Evolutionary conservation across 2,329 filamentous ascomycete species (phyloP), one percentile per base, ranked within the genome.

Genomic region (Byssoonygena ceratinophila): DNA sequence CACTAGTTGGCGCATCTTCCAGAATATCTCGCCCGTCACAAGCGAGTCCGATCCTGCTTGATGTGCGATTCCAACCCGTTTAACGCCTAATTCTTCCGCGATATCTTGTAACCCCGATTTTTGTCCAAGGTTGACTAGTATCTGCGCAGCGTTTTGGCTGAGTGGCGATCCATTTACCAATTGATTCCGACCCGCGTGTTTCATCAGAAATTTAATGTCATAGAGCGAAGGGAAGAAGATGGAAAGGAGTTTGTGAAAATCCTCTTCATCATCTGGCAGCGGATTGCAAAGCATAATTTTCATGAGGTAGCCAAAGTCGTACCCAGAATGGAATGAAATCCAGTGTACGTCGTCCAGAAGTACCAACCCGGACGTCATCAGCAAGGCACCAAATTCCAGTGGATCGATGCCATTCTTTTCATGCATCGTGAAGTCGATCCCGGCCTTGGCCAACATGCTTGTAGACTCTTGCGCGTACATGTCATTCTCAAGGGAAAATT

Each of bases 401-500:
- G 89, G 87, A 58, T 95, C 87, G 63, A 98, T 97, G 36, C 92
- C 92, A 59, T 92, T 86, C 54, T 85, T 83, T 52, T 91, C 84
- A 58, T 95, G 83, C 55, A 83, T 79, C 51, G 80, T 76, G 59
- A 98, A 96, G 67, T 97, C 88, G 56, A 96, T 90, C n/a, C 92
- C 92, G 1, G 88, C 87, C 62, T 87, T 84, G 60, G 88, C 84
- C 18, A 97, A 78, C 61, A 94, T 88, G 59, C 92, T 85, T 59
- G 96, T 96, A 14, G 89, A 96, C 54, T 89, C 85, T 66, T 95
- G 85, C 58, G 94, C 92, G 71, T 94, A 97, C 92, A 98, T 98
- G 71, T 98, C 92, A 36, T 91, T 82, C 59, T 92, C 86, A 8
- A 96, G 77, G 1, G 88, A 92, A 69, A 97, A 98, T 61, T 90